phyloP scores from a whole-genome alignment of 805 yeast species.

The Clavispora fructus region DNA sequence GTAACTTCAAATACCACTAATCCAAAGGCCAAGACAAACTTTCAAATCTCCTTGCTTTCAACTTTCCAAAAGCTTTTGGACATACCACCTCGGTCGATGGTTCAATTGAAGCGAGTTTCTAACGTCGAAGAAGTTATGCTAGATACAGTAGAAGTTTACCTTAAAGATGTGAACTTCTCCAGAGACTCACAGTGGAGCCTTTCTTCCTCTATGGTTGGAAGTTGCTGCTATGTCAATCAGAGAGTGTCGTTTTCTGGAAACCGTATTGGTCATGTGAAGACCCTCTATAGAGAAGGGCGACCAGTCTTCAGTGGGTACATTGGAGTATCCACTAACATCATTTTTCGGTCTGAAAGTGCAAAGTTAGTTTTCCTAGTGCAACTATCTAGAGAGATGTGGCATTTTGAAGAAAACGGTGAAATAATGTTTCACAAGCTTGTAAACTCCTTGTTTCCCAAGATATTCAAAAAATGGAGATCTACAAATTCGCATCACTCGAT shows the following conservation, averaged over 20 bases:
- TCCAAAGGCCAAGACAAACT: constrained; percentile 19
- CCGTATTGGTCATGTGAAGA: constrained; percentile 59
- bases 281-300: constrained; percentile 62
- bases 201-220: constrained; percentile 53
- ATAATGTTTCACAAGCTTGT: constrained; percentile 88
- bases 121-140: constrained; percentile 51
- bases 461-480: constrained; percentile 82
- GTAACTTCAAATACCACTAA: background rate
- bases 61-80: constrained; percentile 58
- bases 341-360: constrained; percentile 89
- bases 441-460: constrained; percentile 85
- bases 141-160: constrained; percentile 75
- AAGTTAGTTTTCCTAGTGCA: constrained; percentile 78
- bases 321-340: constrained; percentile 68
- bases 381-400: constrained; percentile 95
- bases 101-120: constrained; percentile 46
- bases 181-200: constrained; percentile 93
- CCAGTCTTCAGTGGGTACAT: constrained; percentile 72
- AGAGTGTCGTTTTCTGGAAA: constrained; percentile 54
- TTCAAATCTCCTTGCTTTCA: constrained; percentile 51
- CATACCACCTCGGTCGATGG: constrained; percentile 62
- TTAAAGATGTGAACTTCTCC: constrained; percentile 74
- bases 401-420: constrained; percentile 94
- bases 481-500: constrained; percentile 86
- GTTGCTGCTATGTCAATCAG: constrained; percentile 66